phyloP scores from a whole-genome alignment of 768 basidiomycete genomes.

The Coprinellus micaceus region DNA sequence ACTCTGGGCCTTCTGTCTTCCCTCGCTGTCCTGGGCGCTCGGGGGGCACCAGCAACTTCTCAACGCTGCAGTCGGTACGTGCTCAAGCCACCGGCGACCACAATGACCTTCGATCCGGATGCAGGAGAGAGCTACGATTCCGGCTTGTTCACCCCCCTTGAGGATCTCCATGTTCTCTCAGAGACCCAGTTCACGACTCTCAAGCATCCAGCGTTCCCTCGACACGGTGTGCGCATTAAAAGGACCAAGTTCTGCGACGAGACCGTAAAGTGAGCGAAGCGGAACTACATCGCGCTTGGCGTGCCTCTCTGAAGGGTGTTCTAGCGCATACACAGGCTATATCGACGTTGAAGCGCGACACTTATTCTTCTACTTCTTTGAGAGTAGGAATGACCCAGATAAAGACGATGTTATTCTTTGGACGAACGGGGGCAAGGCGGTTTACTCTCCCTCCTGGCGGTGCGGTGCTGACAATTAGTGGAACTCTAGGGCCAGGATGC shows the following conservation, averaged over 20 bases:
- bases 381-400: conserved; percentile 59
- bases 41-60: not conserved
- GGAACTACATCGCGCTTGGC: not conserved
- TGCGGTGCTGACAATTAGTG: not conserved
- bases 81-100: too few relatives aligned
- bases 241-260: conserved; percentile 56
- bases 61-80: not conserved
- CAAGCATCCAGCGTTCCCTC: conserved; percentile 47
- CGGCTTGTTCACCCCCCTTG: conserved; percentile 11
- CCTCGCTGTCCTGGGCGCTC: not conserved
- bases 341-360: conserved; percentile 63
- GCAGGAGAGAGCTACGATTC: conserved; percentile 5
- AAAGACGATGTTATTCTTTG: conserved; percentile 46
- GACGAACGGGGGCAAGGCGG: conserved; percentile 17
- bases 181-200: conserved; percentile 19
- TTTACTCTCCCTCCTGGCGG: not conserved
- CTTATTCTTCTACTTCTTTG: conserved; percentile 78
- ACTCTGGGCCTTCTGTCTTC: not conserved
- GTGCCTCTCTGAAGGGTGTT: not conserved
- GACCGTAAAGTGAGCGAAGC: conserved; percentile 43
- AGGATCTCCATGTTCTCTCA: conserved; percentile 8
- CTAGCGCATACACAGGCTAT: conserved; percentile 62
- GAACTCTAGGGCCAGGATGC: conserved; percentile 35
- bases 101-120: not conserved
- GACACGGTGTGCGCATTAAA: conserved; percentile 55